Percentiles rank a stretch among this genome's conserved stretches.
Evolutionary conservation across 2,329 filamentous ascomycete species (phyloP).

Genomic region (Akanthomyces muscarius): DNA sequence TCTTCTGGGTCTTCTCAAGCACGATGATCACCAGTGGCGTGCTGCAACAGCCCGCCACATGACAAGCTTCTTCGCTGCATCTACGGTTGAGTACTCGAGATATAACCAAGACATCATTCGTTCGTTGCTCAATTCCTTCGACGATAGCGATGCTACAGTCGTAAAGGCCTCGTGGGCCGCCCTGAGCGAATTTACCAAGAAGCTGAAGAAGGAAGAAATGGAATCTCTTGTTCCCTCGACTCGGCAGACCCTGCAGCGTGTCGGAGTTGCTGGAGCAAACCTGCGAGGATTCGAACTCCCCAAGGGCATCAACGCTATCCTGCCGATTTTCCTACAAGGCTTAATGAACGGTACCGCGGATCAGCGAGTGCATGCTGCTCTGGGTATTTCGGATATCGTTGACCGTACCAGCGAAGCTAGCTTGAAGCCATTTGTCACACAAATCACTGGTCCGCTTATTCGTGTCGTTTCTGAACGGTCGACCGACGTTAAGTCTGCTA

Average conservation of each 20-base stretch:
- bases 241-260: conserved; percentile 77
- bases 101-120: conserved; percentile 96
- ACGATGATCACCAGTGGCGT: conserved; percentile 85
- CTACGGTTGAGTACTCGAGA: conserved; percentile 84
- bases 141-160: conserved; percentile 76
- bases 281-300: conserved; percentile 86
- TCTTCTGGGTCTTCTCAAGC: conserved; percentile 80
- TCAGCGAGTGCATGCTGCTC: conserved; percentile 83
- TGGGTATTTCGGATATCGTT: conserved; percentile 93
- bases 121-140: conserved; percentile 84
- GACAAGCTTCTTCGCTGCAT: conserved; percentile 76
- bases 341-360: conserved; percentile 94
- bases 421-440: conserved; percentile 90
- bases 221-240: conserved; percentile 85
- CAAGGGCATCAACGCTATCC: conserved; percentile 93
- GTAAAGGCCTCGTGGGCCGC: conserved; percentile 89
- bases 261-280: conserved; percentile 80
- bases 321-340: conserved; percentile 96
- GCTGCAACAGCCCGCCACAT: conserved; percentile 75
- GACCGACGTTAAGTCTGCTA: conserved; percentile 92
- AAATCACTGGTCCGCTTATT: conserved; percentile 95
- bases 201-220: conserved; percentile 95
- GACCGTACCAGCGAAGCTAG: conserved; percentile 85
- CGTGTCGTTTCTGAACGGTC: conserved; percentile 96
- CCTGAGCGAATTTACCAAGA: conserved; percentile 81